Conservation (phyloP, 106 monocot species). For the Triglochin maritima region DNA sequence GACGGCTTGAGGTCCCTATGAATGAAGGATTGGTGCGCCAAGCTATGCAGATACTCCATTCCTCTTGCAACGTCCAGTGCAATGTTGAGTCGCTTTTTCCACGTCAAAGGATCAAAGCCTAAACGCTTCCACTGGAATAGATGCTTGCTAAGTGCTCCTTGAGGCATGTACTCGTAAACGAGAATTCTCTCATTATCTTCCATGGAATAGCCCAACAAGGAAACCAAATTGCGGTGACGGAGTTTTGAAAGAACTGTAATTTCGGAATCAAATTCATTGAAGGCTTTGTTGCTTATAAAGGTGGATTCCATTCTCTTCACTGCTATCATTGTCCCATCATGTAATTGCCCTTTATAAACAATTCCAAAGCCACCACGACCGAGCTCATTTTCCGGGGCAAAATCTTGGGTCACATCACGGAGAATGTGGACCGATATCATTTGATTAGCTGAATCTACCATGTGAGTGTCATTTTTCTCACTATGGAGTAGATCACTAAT, state of each 20-base stretch:
- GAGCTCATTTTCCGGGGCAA: conserved; percentile 47
- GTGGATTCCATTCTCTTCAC: conserved; percentile 63
- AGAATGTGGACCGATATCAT: conserved; percentile 20
- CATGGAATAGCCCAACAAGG: conserved; percentile 45
- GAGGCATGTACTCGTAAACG: conserved; percentile 69
- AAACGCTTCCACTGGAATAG: conserved; percentile 40
- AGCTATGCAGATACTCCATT: conserved; percentile 67
- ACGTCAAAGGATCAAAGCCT: conserved; percentile 44
- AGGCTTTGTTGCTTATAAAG: conserved; percentile 9
- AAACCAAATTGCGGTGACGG: conserved; percentile 54
- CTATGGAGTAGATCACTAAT: conserved; percentile 15
- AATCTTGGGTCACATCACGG: conserved; percentile 36
- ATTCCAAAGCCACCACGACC: conserved; percentile 65
- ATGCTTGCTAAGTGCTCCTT: conserved; percentile 59
- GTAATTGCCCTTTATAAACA: conserved; percentile 57
- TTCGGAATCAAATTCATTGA: conserved; percentile 63
- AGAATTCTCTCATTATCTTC: conserved; percentile 53
- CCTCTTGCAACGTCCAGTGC: conserved; percentile 66
- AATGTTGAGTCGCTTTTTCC: conserved; percentile 57
- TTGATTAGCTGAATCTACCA: conserved; percentile 32
- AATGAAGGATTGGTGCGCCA: conserved; percentile 55
- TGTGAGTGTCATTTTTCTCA: conserved; percentile 14
- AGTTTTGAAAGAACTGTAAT: conserved; percentile 62
- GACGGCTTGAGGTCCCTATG: conserved; percentile 72
- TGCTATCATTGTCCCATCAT: conserved; percentile 58